These are phyloP conservation scores for Collybia sordida DNA, from an alignment of 768 basidiomycete species.

Conservation along the genomic window DNA sequence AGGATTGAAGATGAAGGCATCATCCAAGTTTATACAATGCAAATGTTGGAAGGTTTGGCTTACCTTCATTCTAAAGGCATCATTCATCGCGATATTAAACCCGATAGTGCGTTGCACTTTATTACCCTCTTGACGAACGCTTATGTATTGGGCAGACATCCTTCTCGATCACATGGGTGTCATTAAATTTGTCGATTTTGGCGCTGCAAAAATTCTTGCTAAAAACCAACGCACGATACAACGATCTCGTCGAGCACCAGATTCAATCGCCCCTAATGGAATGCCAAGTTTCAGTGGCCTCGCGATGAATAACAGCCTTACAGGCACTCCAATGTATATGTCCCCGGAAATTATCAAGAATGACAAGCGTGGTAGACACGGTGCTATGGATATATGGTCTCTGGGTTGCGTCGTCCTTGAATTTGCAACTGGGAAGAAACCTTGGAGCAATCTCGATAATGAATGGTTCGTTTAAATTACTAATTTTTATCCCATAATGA, in stretches of 20 bases:
- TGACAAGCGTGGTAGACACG: conserved; percentile 81
- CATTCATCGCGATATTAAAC: conserved; percentile 96
- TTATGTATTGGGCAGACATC: conserved; percentile 64
- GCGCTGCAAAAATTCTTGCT: conserved; percentile 93
- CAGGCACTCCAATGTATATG: conserved; percentile 99
- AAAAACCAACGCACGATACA: conserved; percentile 84
- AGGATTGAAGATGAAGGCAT: conserved; percentile 96
- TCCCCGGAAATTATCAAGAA: conserved; percentile 98
- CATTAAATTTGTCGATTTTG: conserved; percentile 97
- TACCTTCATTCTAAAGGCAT: conserved; percentile 94
- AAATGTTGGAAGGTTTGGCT: conserved; percentile 92
- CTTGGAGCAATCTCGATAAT: conserved; percentile 98
- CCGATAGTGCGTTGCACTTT: conserved; percentile 75
- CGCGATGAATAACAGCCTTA: conserved; percentile 80
- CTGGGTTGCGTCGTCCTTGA: conserved; percentile 97
- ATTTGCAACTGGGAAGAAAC: conserved; percentile 94
- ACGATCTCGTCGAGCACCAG: conserved; percentile 62
- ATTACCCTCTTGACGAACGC: background rate
- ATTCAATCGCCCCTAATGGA: conserved; percentile 29
- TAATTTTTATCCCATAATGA: background rate
- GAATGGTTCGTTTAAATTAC: conserved; percentile 73
- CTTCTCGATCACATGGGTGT: conserved; percentile 86
- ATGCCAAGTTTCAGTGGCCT: conserved; percentile 38
- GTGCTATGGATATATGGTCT: conserved; percentile 99
- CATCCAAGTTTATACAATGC: conserved; percentile 93